Evolutionary conservation across 2,329 filamentous ascomycete species (phyloP).

Genomic region (Exserohilum rostratum): DNA sequence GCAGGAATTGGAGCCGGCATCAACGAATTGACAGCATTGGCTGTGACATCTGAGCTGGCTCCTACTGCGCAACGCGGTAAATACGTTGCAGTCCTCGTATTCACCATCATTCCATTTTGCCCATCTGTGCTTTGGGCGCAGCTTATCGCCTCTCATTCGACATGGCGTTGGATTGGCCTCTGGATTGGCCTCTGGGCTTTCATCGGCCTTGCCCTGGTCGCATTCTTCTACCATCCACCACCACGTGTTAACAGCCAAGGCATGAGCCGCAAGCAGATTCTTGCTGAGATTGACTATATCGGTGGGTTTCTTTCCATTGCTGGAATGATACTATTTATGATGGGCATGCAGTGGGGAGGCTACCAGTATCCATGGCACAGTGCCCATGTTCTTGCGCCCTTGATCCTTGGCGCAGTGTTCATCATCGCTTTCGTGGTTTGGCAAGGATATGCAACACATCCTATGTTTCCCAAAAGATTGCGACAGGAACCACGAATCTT

Average conservation of each 20-base stretch:
- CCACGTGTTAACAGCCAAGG: slow-evolving; percentile 46
- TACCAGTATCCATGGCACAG: slow-evolving; percentile 61
- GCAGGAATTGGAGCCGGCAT: slow-evolving; percentile 70
- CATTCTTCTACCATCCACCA: slow-evolving; percentile 52
- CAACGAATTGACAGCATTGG: slow-evolving; percentile 70
- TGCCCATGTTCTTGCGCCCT: slow-evolving; percentile 59
- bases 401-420: slow-evolving; percentile 57
- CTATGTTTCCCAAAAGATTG: slow-evolving; percentile 52
- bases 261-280: slow-evolving; percentile 32
- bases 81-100: slow-evolving; percentile 65
- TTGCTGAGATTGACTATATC: slow-evolving; percentile 37
- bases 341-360: slow-evolving; percentile 56
- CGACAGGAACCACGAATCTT: slow-evolving; percentile 36
- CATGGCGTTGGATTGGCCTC: slow-evolving; percentile 62
- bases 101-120: slow-evolving; percentile 67
- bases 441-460: slow-evolving; percentile 46
- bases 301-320: slow-evolving; percentile 32
- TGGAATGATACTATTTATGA: slow-evolving; percentile 40
- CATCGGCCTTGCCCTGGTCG: slow-evolving; percentile 58
- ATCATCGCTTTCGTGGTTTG: slow-evolving; percentile 58
- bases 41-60: slow-evolving; percentile 70
- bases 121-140: slow-evolving; percentile 68
- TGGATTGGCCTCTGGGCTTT: slow-evolving; percentile 59
- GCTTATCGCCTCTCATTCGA: slow-evolving; percentile 56
- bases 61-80: slow-evolving; percentile 68